Percentiles rank a stretch among this genome's conserved stretches.
Conservation (phyloP, 208 protist species). For the Trypanosoma theileri region DNA sequence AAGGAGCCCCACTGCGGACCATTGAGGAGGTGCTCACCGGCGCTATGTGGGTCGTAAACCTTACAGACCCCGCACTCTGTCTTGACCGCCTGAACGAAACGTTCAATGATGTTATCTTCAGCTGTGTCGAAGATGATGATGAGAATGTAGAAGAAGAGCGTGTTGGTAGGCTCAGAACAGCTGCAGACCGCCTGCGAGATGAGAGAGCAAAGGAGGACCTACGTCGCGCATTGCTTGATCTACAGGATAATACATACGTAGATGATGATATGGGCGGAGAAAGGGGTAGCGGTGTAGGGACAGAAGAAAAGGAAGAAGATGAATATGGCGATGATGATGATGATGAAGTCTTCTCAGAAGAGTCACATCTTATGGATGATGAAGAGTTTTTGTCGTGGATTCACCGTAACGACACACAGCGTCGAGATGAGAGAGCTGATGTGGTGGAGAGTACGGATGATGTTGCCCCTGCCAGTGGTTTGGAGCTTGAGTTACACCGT, state of each 20-base stretch:
- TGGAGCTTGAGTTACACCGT: conserved; percentile 72
- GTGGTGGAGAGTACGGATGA: conserved; percentile 3
- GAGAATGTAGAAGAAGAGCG: conserved; percentile 12
- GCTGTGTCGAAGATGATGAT: conserved; percentile 26
- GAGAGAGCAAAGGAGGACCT: conserved; percentile 42
- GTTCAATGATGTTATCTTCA: conserved; percentile 75
- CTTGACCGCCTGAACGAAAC: conserved; percentile 66
- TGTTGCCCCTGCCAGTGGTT: conserved; percentile 18
- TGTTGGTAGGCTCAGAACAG: conserved; percentile 42
- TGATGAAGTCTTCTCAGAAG: conserved; percentile 38
- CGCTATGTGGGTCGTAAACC: conserved; percentile 54
- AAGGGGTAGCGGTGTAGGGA: background rate
- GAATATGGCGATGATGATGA: conserved; percentile 30
- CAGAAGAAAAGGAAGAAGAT: conserved; percentile 26
- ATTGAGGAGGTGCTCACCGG: conserved; percentile 65
- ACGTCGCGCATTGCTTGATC: conserved; percentile 47
- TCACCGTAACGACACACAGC: conserved; percentile 34
- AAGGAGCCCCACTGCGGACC: conserved; percentile 3
- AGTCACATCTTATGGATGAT: conserved; percentile 32
- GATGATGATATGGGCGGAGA: conserved; percentile 27
- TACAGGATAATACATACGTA: conserved; percentile 42
- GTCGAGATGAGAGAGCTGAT: conserved; percentile 22
- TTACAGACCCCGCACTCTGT: conserved; percentile 66
- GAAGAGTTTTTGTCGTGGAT: conserved; percentile 79
- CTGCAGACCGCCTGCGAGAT: conserved; percentile 56